Percentiles rank a stretch among this genome's conserved stretches.
phyloP scores from a whole-genome alignment of 2,329 filamentous ascomycete species.

The Phyllosticta citriasiana region DNA sequence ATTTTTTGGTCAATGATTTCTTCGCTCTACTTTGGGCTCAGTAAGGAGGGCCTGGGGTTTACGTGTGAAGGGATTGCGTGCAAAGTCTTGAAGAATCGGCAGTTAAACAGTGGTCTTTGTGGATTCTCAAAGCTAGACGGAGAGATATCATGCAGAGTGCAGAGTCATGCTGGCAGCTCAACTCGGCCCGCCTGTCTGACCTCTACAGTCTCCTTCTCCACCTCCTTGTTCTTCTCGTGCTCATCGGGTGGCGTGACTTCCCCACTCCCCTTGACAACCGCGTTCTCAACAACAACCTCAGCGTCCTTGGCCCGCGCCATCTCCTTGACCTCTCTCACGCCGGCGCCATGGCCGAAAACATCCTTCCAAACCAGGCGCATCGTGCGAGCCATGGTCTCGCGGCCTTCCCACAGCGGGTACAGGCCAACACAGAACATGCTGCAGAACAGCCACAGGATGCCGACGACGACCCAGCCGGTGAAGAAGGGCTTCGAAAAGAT shows the following conservation, averaged over 20 bases:
- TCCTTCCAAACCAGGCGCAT: constrained; percentile 53
- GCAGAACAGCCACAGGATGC: constrained; percentile 69
- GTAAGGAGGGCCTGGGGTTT: too few relatives aligned
- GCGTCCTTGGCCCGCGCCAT: neutral
- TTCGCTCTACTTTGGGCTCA: too few relatives aligned
- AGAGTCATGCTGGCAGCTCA: neutral
- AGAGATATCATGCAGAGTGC: too few relatives aligned
- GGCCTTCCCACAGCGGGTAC: constrained; percentile 72
- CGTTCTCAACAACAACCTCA: neutral
- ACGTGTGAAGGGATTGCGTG: too few relatives aligned
- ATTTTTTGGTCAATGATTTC: too few relatives aligned
- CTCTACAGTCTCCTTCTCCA: neutral
- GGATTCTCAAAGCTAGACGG: too few relatives aligned
- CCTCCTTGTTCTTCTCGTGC: neutral
- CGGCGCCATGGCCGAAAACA: constrained; percentile 21
- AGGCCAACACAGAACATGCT: constrained; percentile 64
- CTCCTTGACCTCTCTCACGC: neutral
- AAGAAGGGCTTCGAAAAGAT: constrained; percentile 77
- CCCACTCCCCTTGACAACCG: neutral
- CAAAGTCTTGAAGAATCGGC: too few relatives aligned
- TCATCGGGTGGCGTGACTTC: neutral
- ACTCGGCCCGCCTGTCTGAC: neutral
- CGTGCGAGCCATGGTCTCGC: constrained; percentile 54
- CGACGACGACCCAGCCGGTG: constrained; percentile 61
- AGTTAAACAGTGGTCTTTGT: too few relatives aligned